Evolutionary conservation across 352 stramenopile genomes (phyloP).

Genomic region (Globisporangium orthogonon): DNA sequence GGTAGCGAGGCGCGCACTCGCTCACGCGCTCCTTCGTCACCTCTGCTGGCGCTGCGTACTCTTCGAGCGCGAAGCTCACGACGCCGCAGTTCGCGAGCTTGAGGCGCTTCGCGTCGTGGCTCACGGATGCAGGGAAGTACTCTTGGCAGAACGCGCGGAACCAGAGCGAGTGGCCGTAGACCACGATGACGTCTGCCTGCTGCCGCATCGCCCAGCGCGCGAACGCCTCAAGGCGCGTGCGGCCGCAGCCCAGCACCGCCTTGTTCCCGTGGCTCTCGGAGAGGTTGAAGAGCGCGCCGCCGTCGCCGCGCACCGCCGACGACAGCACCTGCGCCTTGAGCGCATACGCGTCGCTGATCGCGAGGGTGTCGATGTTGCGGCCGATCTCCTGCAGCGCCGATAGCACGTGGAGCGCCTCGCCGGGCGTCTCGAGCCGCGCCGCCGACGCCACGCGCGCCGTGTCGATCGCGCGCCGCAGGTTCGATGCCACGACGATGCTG

Average conservation of each 20-base stretch:
- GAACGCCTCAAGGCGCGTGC: constrained; percentile 56
- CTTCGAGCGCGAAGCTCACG: constrained; percentile 64
- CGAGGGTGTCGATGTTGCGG: constrained; percentile 79
- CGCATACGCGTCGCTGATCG: constrained; percentile 50
- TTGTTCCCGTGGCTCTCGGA: constrained; percentile 83
- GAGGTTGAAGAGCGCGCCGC: constrained; percentile 67
- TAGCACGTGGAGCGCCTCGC: constrained; percentile 74
- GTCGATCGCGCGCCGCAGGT: constrained; percentile 70
- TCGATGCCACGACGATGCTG: constrained; percentile 68
- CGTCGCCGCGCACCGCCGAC: constrained; percentile 23
- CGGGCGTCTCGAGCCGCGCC: constrained; percentile 33
- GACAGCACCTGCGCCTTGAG: constrained; percentile 28
- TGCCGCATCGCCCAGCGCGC: constrained; percentile 58
- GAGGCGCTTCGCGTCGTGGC: constrained; percentile 38
- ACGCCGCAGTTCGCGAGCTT: constrained; percentile 82
- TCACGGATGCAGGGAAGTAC: constrained; percentile 43
- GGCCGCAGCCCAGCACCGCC: constrained; percentile 45
- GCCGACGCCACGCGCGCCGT: constrained; percentile 74
- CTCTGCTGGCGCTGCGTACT: constrained; percentile 6
- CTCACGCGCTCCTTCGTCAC: not conserved
- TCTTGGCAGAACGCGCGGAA: constrained; percentile 79
- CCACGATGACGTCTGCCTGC: constrained; percentile 47
- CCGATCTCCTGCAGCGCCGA: constrained; percentile 83
- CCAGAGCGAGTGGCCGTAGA: constrained; percentile 86
- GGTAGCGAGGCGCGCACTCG: constrained; percentile 16